Evolutionary conservation across 768 basidiomycete species (phyloP).

Genomic region (Hydnomerulius pinastri): DNA sequence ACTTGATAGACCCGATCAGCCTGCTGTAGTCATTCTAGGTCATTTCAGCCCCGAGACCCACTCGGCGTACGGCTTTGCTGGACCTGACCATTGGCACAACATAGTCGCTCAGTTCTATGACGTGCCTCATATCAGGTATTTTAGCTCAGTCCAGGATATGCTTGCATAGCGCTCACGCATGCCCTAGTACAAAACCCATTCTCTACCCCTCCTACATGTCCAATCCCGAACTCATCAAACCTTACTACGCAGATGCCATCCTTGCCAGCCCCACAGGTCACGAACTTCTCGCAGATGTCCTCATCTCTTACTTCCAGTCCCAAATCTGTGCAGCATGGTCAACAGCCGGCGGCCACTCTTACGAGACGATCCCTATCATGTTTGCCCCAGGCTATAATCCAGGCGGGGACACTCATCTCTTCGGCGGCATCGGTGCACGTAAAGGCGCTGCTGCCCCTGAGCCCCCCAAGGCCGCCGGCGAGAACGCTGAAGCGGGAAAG

Average conservation of each 20-base stretch:
- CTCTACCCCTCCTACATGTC: constrained; percentile 82
- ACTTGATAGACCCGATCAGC: constrained; percentile 85
- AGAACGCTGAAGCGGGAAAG: constrained; percentile 32
- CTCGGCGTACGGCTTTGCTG: constrained; percentile 76
- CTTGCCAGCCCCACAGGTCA: constrained; percentile 84
- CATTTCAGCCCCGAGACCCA: constrained; percentile 92
- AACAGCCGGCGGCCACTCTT: constrained; percentile 65
- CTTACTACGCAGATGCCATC: constrained; percentile 81
- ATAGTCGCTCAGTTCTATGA: constrained; percentile 97
- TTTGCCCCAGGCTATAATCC: constrained; percentile 37
- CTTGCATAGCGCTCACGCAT: too few species aligned
- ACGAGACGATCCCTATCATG: constrained; percentile 54
- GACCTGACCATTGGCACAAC: constrained; percentile 88
- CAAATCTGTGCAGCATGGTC: constrained; percentile 89
- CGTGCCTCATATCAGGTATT: constrained; percentile 81
- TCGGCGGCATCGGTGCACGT: constrained; percentile 83
- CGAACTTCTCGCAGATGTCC: constrained; percentile 85
- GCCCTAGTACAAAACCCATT: constrained; percentile 69
- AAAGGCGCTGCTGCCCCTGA: constrained; percentile 68
- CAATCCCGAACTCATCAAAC: constrained; percentile 61
- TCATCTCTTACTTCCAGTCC: constrained; percentile 86
- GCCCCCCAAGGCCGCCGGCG: constrained; percentile 34
- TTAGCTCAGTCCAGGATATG: too few species aligned
- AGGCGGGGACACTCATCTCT: constrained; percentile 54
- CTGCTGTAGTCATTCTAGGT: constrained; percentile 92